Conservation (phyloP, 2,329 filamentous ascomycete species). For the Plenodomus lindquistii region DNA sequence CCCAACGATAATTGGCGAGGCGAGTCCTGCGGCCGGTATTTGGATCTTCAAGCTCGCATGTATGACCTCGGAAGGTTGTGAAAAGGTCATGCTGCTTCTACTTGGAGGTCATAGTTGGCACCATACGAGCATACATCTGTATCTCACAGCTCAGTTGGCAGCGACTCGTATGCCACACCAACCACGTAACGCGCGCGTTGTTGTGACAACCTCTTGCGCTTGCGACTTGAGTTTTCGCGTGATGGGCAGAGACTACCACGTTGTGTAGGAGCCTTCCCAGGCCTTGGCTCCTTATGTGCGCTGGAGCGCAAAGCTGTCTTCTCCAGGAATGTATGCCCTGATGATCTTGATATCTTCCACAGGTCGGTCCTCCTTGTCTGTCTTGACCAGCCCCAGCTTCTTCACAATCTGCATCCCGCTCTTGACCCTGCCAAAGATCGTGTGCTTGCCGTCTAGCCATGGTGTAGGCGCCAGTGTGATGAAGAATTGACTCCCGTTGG, state of each 20-base stretch:
- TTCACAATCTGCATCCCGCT: constrained; percentile 80
- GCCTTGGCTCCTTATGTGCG: background rate
- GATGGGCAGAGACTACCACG: background rate
- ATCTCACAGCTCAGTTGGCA: no score
- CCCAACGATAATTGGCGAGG: no score
- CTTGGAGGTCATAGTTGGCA: no score
- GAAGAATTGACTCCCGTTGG: constrained; percentile 96
- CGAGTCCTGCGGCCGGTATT: no score
- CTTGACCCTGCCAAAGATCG: constrained; percentile 91
- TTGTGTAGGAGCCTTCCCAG: background rate
- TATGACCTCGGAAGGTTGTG: no score
- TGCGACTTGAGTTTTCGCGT: background rate
- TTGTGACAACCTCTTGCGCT: background rate
- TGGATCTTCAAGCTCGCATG: no score
- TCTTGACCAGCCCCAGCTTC: constrained; percentile 86
- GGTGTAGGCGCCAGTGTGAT: constrained; percentile 92
- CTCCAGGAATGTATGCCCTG: constrained; percentile 70
- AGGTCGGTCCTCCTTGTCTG: constrained; percentile 78
- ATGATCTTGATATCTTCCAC: constrained; percentile 81
- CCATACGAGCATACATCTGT: no score
- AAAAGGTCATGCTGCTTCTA: no score
- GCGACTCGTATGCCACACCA: background rate
- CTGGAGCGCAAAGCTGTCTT: constrained; percentile 51
- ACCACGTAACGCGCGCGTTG: background rate
- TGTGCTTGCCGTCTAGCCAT: constrained; percentile 96